Conservation (phyloP, 2,329 filamentous ascomycete species). For the Fusarium coffeatum region DNA sequence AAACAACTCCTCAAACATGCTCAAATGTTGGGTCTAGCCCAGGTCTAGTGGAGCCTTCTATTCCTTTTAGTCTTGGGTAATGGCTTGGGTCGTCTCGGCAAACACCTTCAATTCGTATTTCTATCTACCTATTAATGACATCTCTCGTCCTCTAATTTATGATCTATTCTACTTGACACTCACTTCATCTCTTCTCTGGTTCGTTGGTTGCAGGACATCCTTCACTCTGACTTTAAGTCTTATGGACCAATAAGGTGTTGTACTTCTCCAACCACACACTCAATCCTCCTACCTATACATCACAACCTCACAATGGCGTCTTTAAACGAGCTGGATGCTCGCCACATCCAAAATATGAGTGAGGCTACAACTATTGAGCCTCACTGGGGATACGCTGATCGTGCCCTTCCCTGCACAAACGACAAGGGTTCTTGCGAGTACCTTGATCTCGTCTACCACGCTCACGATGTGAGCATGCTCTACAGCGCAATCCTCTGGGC, state of each 20-base stretch:
- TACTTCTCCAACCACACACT: neutral
- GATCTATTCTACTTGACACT: neutral
- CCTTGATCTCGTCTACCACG: conserved; percentile 62
- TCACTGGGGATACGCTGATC: conserved; percentile 62
- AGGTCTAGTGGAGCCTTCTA: conserved; percentile 23
- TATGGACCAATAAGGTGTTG: neutral
- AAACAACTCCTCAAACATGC: conserved; percentile 30
- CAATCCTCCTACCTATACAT: neutral
- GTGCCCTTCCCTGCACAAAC: conserved; percentile 59
- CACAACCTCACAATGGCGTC: conserved; percentile 29
- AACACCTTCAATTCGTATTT: conserved; percentile 40
- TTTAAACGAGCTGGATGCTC: conserved; percentile 41
- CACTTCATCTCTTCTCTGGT: conserved; percentile 13
- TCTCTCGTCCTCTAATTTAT: conserved; percentile 30
- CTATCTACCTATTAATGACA: conserved; percentile 30
- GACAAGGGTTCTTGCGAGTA: conserved; percentile 62
- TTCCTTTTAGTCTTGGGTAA: neutral
- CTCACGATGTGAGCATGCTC: conserved; percentile 63
- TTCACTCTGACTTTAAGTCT: neutral
- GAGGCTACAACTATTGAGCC: conserved; percentile 51
- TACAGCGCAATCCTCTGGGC: conserved; percentile 64
- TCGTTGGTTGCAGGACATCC: conserved; percentile 7
- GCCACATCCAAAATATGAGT: conserved; percentile 58
- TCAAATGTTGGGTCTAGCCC: conserved; percentile 12
- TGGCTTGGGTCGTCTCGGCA: neutral